Base-by-base conservation (phyloP, 305 asterid genomes). In the Fraxinus floribunda region DNA sequence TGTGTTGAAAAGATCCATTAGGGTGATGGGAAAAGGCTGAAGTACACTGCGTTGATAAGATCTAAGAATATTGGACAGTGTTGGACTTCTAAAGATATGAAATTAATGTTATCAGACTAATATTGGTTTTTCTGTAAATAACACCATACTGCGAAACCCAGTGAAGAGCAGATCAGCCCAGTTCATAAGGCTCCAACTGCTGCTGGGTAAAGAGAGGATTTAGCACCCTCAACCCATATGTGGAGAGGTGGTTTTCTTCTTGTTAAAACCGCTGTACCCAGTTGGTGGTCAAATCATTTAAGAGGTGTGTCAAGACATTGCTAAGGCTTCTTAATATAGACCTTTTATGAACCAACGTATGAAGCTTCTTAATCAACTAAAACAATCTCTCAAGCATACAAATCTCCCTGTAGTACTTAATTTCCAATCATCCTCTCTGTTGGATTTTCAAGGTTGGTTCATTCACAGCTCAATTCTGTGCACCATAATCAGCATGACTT, bases 281-380 rank as follows among this genome's bases (percentile, higher is more conserved):
- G 71, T 8, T 22, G 34, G 32, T 22, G 6, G 71, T 62, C 71
- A 62, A 22, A 62, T 62, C 34, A 22, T 22, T 62, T 62, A 62
- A 62, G 71, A 62, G 71, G 34, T 8, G 71, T 22, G 11, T 22
- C 71, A 62, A 62, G 71, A 62, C 11, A 22, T 62, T 22, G 71
- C 34, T 26, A 62, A 62, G 68, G 68, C 68, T 18, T 20, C 68
- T 57, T 7, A 57, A 57, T 57, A 57, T 57, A 57, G 13, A 57
- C 68, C 68, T 57, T 57, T 18, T 7, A 57, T 57, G 68, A 57
- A 57, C 68, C 29, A 18, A 57, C 20, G 7, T 20, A 57, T 26
- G 36, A 66, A 66, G 74, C 74, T 66, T 10, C 74, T 66, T 66
- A 66, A 66, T 66, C n/a, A 66, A 66, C 74, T 66, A 66, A 66